Evolutionary conservation across 331 rosid genomes (phyloP), one percentile per base, ranked within the genome.

Genomic region (Erythrophleum ivorense): DNA sequence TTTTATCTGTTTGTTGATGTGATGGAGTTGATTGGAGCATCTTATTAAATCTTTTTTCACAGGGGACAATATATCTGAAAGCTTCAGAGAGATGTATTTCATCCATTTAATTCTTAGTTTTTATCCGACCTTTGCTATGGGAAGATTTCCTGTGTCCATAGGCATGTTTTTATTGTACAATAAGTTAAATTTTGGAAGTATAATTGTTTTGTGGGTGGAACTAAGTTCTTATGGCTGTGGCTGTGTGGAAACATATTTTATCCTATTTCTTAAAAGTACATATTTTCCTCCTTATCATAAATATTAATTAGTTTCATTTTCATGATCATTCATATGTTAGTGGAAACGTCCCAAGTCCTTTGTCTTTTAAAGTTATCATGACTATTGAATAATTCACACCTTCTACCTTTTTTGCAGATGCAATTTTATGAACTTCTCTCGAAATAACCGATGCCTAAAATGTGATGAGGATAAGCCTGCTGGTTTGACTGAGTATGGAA

Each of bases 361-460:
- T 74, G 71, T 18, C 52, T 54, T 78, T 71, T 81, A 53, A 57
- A 60, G 31, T 79, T 81, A 29, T 76, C 18, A 54, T 80, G 41
- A 41, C 58, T 71, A 18, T 43, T 80, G 46, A 75, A 69, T 36
- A 78, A 40, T 64, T 41, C 48, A 50, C 40, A 29, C n/a, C 31
- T 45, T 41, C 41, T 54, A 53, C 41, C 65, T 75, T 77, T 80
- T 45, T 79, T 80, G 88, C 92, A 92, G 97, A 77, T 94, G 98
- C 91, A 91, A 89, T 74, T 94, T 89, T 84, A 80, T 91, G 92
- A 95, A 95, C 93, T 92, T 95, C 11, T 10, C 92, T 2, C 91
- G 90, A 82, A 95, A 95, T 75, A 16, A 10, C 34, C 86, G 60
- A 63, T 95, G 98, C 89, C 87, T 78, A 31, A 79, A 86, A 58